These are phyloP conservation scores for Celoporthe dispersa DNA, from an alignment of 2,329 filamentous ascomycete genomes.

Conservation along the genomic window DNA sequence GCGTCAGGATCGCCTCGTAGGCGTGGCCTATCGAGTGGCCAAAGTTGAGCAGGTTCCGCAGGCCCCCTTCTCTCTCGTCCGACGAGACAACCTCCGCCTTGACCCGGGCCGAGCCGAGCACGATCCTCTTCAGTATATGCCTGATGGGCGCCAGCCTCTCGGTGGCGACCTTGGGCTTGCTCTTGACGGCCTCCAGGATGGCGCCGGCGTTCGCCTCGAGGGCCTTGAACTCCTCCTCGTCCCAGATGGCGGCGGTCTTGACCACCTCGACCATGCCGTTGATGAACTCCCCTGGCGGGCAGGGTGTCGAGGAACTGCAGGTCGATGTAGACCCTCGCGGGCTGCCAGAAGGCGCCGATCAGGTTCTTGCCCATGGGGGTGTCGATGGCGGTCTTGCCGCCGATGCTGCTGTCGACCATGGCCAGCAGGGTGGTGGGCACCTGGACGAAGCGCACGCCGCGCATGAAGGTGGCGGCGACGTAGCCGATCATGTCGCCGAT, in stretches of 20 bases:
- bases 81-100: slow-evolving; percentile 94
- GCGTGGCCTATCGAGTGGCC: slow-evolving; percentile 98
- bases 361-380: slow-evolving; percentile 95
- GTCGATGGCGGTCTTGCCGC: slow-evolving; percentile 97
- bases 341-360: slow-evolving; percentile 96
- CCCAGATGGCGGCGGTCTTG: slow-evolving; percentile 97
- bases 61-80: slow-evolving; percentile 91
- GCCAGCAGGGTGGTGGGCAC: slow-evolving; percentile 92
- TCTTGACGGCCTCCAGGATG: slow-evolving; percentile 75
- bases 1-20: slow-evolving; percentile 92
- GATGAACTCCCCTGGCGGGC: slow-evolving; percentile 88
- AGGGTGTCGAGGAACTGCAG: slow-evolving; percentile 88
- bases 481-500: slow-evolving; percentile 99
- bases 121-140: slow-evolving; percentile 74
- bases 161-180: slow-evolving; percentile 55
- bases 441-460: slow-evolving; percentile 93
- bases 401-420: slow-evolving; percentile 99
- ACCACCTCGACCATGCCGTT: slow-evolving; percentile 99
- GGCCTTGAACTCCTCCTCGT: slow-evolving; percentile 82
- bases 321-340: slow-evolving; percentile 91
- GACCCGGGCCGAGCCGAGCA: slow-evolving; percentile 87
- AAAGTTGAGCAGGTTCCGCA: slow-evolving; percentile 95
- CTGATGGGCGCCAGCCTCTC: slow-evolving; percentile 68
- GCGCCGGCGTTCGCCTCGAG: slow-evolving; percentile 80
- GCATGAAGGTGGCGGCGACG: slow-evolving; percentile 97